Evolutionary conservation across 768 basidiomycete genomes (phyloP).

Genomic region (Leucogyrophana mollusca): DNA sequence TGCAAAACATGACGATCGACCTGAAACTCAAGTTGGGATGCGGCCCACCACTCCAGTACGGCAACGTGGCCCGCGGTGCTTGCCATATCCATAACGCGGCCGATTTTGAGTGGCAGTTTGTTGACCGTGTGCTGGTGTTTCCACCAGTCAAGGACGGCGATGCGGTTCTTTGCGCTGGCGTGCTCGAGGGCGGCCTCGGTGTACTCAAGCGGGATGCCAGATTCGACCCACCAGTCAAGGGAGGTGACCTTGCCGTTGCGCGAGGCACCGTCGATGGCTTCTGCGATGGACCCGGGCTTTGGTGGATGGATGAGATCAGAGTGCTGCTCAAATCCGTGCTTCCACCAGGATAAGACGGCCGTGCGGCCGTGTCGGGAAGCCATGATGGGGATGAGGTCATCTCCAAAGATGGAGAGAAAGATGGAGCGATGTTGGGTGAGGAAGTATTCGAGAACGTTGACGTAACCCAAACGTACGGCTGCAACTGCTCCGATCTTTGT

Average conservation of each 20-base stretch:
- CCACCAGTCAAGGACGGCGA: constrained; percentile 86
- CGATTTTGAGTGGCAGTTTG: constrained; percentile 70
- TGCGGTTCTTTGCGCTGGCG: constrained; percentile 74
- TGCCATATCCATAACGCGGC: constrained; percentile 84
- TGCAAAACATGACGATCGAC: constrained; percentile 77
- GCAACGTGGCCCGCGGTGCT: constrained; percentile 74
- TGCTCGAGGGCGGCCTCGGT: constrained; percentile 78
- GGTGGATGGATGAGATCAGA: constrained; percentile 60
- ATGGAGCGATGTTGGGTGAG: constrained; percentile 61
- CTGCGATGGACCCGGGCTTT: constrained; percentile 51
- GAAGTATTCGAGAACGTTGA: constrained; percentile 73
- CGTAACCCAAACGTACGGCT: constrained; percentile 72
- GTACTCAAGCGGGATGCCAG: constrained; percentile 67
- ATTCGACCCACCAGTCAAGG: constrained; percentile 79
- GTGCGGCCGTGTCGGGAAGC: constrained; percentile 76
- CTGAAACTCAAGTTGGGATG: constrained; percentile 72
- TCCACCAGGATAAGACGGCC: constrained; percentile 81
- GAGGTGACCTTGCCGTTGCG: constrained; percentile 71
- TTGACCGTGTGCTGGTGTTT: constrained; percentile 49
- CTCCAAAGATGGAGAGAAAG: constrained; percentile 64
- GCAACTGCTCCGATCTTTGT: constrained; percentile 68
- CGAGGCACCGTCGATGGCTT: constrained; percentile 79
- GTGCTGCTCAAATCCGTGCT: constrained; percentile 58
- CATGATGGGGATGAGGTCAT: constrained; percentile 71
- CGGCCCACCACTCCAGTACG: constrained; percentile 84